Base-by-base conservation (phyloP, 371 early-diverging fungal species). In the Smittium mucronatum region DNA sequence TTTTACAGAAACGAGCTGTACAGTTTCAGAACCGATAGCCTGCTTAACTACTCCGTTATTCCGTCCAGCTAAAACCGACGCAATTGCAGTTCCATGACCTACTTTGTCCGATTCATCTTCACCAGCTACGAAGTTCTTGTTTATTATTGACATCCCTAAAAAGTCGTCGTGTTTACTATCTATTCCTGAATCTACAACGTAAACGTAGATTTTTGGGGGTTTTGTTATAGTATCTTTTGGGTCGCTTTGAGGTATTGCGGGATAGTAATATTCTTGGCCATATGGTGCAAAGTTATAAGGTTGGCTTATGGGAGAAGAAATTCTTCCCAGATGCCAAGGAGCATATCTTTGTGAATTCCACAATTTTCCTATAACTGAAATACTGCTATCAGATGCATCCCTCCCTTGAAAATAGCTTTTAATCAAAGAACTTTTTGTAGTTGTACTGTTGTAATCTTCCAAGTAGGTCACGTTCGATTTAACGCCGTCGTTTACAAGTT, bases 11-110 rank as follows among this genome's bases (percentile, higher is more conserved):
- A 85, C 78, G 34, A 88, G 64, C 0, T 36, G 78, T 25, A n/a
- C n/a, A n/a, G n/a, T n/a, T n/a, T n/a, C n/a, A n/a, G n/a, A n/a
- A n/a, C n/a, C n/a, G n/a, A n/a, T n/a, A 47, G 83, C 83, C 36
- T 84, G 78, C 70, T 87, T 88, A 25, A 87, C 85, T 17, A 88
- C 83, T n/a, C 89, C 88, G 66, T 77, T 79, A 25, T 31, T 70
- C 29, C 69, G 72, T n/a, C 87, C 86, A 32, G 76, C 84, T 63
- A 88, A 82, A 34, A 81, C 81, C 58, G 86, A 86, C 17, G 87
- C 79, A 31, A 82, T 83, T 70, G 88, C 89, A 16, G 91, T 89
- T 28, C 92, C 92, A 33, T 68, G 69, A 26, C 69, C 69, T 32
- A 30, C n/a, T 2, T 34, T 5, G 32, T 68, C 69, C 17, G n/a